phyloP scores from a whole-genome alignment of 2,329 filamentous ascomycete species.

The Verticillium albo-atrum region DNA sequence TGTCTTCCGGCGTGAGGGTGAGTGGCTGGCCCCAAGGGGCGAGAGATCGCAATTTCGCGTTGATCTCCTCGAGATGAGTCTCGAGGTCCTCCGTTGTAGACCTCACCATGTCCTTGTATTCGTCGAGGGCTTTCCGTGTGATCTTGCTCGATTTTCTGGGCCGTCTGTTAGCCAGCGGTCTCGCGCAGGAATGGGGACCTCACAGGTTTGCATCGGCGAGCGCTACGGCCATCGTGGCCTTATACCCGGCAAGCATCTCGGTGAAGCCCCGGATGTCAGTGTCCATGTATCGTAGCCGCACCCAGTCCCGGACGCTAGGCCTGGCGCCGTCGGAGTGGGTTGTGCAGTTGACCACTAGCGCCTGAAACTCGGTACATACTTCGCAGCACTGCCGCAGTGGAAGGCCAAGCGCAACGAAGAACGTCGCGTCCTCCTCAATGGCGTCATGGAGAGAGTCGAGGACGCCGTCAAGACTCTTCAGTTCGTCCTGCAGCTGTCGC shows the following conservation, averaged over 20 bases:
- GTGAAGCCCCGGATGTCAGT: slow-evolving; percentile 3
- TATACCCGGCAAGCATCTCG: slow-evolving; percentile 6
- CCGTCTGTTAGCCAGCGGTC: neutral
- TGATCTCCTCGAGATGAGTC: slow-evolving; percentile 1
- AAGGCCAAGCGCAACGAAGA: neutral
- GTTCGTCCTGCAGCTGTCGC: neutral
- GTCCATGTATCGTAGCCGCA: slow-evolving; percentile 3
- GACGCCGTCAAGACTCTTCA: neutral
- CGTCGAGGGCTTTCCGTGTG: neutral
- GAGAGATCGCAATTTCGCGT: neutral
- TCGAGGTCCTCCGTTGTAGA: slow-evolving; percentile 1
- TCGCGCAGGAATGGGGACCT: neutral
- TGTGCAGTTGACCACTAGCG: slow-evolving; percentile 1
- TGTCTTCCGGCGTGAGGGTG: neutral
- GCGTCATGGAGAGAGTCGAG: neutral
- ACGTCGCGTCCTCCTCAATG: neutral
- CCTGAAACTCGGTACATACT: slow-evolving; percentile 1
- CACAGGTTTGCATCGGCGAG: slow-evolving; percentile 3
- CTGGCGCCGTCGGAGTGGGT: slow-evolving; percentile 1
- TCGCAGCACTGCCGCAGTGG: neutral
- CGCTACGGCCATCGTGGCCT: slow-evolving; percentile 4
- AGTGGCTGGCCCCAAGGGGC: too few species aligned
- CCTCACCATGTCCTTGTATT: slow-evolving; percentile 3
- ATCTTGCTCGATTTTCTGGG: neutral
- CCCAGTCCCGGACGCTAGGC: slow-evolving; percentile 5